These are phyloP conservation scores for Apiotrichum siamense DNA, from an alignment of 1,284 basidiomycete genomes.

Conservation along the genomic window DNA sequence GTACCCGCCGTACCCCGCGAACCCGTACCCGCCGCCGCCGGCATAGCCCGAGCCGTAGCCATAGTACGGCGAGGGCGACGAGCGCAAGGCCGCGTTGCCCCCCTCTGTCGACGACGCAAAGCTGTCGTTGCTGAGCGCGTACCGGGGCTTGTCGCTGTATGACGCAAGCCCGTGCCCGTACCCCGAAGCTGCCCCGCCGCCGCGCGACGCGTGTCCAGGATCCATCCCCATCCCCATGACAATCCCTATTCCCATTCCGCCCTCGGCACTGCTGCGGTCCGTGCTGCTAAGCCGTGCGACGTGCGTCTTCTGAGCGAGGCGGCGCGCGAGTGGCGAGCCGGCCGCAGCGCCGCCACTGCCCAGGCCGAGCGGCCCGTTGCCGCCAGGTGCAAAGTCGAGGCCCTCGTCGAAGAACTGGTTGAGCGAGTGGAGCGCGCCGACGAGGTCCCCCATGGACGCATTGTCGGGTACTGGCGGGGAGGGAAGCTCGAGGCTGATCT, in stretches of 20 bases:
- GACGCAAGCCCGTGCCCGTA: not conserved
- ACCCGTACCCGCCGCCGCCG: no score
- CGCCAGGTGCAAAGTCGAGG: constrained; percentile 14
- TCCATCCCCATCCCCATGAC: no score
- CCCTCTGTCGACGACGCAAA: not conserved
- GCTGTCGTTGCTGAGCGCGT: constrained; percentile 1
- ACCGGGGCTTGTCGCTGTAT: not conserved
- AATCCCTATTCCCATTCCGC: constrained; percentile 11
- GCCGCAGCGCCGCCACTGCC: no score
- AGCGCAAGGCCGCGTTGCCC: not conserved
- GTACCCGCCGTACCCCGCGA: not conserved
- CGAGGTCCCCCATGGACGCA: constrained; percentile 66
- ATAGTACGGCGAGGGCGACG: not conserved
- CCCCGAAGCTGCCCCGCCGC: no score
- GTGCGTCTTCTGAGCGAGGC: not conserved
- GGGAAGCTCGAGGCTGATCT: constrained; percentile 44
- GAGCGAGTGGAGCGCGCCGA: constrained; percentile 78
- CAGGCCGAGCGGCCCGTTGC: no score
- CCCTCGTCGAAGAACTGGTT: constrained; percentile 75
- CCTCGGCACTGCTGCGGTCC: constrained; percentile 5
- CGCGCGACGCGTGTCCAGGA: no score
- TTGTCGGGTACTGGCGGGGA: constrained; percentile 59
- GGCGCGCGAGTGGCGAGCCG: constrained; percentile 10
- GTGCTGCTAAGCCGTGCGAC: constrained; percentile 4
- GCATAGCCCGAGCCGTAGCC: not conserved